These are phyloP conservation scores for Nitzschia sp. DNA, from an alignment of 108 stramenopile species.

Conservation along the genomic window DNA sequence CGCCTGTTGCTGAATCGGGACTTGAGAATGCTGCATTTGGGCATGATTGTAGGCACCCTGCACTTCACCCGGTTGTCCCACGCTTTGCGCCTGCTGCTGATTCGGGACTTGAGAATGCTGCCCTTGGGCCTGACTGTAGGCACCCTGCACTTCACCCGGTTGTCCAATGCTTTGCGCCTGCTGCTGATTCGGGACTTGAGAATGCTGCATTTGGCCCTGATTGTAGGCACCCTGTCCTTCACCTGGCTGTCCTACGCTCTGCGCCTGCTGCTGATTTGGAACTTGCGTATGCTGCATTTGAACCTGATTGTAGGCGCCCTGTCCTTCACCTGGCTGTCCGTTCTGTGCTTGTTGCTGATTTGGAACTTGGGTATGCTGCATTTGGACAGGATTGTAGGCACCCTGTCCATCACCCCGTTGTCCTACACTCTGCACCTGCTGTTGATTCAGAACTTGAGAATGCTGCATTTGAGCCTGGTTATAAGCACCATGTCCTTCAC, in stretches of 20 bases:
- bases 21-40: conserved; percentile 23
- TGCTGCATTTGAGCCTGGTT: conserved; percentile 11
- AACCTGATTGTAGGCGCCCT: conserved; percentile 1
- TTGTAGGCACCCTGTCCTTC: not conserved
- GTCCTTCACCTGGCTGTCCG: conserved; percentile 27
- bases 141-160: not conserved
- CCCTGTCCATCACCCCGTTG: conserved; percentile 16
- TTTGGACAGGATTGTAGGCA: conserved; percentile 23
- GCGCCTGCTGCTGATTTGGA: not conserved
- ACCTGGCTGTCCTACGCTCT: not conserved
- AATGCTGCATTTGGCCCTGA: conserved; percentile 28
- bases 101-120: not conserved
- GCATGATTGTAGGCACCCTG: conserved; percentile 23
- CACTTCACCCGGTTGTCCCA: conserved; percentile 10
- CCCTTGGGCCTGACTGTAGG: not conserved
- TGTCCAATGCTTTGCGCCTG: conserved; percentile 1
- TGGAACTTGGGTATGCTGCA: conserved; percentile 25
- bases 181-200: conserved; percentile 8
- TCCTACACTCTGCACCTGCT: conserved; percentile 21
- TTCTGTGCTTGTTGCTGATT: conserved; percentile 24
- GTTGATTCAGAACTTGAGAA: conserved; percentile 29
- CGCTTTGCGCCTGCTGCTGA: conserved; percentile 5
- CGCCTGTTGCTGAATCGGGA: conserved; percentile 17
- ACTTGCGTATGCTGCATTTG: not conserved
- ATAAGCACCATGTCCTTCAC: no score